These are phyloP conservation scores for Phyllostachys edulis DNA, from an alignment of 176 grass and related monocot species.

Conservation along the genomic window DNA sequence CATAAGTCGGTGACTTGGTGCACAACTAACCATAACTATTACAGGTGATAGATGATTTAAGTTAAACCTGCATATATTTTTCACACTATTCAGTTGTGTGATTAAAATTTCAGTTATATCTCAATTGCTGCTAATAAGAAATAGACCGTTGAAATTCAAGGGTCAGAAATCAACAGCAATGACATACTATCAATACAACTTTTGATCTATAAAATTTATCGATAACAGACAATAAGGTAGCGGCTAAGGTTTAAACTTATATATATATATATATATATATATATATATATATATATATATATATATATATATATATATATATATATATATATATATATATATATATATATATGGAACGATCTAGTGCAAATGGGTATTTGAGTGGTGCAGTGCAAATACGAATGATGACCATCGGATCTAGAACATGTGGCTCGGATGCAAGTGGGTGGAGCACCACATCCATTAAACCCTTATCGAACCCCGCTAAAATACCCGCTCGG, in stretches of 20 bases:
- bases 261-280: neutral
- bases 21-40: neutral
- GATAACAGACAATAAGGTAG: neutral
- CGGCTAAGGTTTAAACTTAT: neutral
- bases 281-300: constrained; percentile 2
- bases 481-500: too few species aligned
- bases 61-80: neutral
- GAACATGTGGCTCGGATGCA: too few species aligned
- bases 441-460: too few species aligned
- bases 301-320: constrained; percentile 17
- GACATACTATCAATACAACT: neutral
- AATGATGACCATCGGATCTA: too few species aligned
- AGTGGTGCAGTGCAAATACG: too few species aligned
- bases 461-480: too few species aligned
- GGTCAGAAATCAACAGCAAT: neutral
- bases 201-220: neutral
- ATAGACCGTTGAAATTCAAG: neutral
- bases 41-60: neutral
- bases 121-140: neutral
- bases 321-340: too few species aligned
- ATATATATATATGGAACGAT: too few species aligned
- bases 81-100: neutral
- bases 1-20: neutral
- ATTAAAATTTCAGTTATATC: constrained; percentile 7
- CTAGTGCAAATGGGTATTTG: too few species aligned